These are phyloP conservation scores for Tolypocladium tundrense DNA, from an alignment of 2,329 filamentous ascomycete genomes.

Conservation along the genomic window DNA sequence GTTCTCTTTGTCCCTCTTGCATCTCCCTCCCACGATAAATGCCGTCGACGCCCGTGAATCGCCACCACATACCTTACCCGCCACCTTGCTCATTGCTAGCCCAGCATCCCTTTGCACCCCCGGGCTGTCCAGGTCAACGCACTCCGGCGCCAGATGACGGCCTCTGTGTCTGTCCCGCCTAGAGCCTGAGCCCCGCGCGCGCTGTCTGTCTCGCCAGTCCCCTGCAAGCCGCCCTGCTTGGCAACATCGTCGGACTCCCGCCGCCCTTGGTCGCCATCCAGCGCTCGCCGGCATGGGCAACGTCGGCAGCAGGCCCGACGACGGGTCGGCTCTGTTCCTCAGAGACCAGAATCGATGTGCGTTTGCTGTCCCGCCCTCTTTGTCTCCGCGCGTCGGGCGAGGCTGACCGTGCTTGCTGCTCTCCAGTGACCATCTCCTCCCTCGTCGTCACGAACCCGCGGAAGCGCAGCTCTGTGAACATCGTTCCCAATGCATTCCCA, in stretches of 20 bases:
- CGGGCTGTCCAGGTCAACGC: background rate
- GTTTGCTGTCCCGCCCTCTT: conserved; percentile 20
- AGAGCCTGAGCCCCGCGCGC: conserved; percentile 13
- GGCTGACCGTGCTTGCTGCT: conserved; percentile 10
- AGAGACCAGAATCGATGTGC: conserved; percentile 87
- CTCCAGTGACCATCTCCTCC: conserved; percentile 74
- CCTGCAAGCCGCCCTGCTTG: background rate
- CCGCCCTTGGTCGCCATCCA: background rate
- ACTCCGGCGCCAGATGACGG: conserved; percentile 11
- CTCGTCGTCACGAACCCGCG: conserved; percentile 72
- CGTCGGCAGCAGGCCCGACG: conserved; percentile 80
- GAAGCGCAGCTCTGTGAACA: conserved; percentile 64
- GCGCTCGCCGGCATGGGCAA: conserved; percentile 64
- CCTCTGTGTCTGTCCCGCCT: conserved; percentile 10
- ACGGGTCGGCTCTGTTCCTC: conserved; percentile 69
- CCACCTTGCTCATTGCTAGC: conserved; percentile 8
- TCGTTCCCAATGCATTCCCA: conserved; percentile 80
- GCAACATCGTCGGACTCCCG: conserved; percentile 2
- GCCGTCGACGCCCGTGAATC: background rate
- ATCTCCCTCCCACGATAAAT: background rate
- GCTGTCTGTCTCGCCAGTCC: conserved; percentile 6
- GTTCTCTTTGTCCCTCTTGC: background rate
- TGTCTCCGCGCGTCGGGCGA: background rate
- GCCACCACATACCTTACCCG: background rate
- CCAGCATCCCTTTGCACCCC: conserved; percentile 5